A percentile compares a stretch with the other conserved stretches of the same genome.
Evolutionary conservation across 768 basidiomycete species (phyloP).

Genomic region (Nidularia sp.): DNA sequence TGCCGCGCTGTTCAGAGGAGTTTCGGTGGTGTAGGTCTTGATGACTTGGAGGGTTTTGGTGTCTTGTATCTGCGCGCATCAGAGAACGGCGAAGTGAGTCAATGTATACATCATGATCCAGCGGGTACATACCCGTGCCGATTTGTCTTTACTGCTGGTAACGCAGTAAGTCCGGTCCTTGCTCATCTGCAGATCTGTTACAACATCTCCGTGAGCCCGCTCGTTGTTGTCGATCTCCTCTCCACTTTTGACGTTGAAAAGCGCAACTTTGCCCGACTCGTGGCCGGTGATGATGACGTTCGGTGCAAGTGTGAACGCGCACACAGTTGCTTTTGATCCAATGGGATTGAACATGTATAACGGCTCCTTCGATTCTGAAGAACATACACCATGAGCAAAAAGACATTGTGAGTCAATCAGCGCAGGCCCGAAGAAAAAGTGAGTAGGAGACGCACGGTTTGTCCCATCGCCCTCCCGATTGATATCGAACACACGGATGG

Average conservation of each 20-base stretch:
- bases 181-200: constrained; percentile 91
- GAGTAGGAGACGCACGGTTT: constrained; percentile 56
- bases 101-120: too few species aligned
- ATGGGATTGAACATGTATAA: constrained; percentile 78
- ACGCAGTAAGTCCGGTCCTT: constrained; percentile 92
- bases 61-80: constrained; percentile 65
- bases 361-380: constrained; percentile 72
- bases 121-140: constrained; percentile 66
- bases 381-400: neutral
- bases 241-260: constrained; percentile 86
- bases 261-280: constrained; percentile 91
- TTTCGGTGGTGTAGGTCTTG: constrained; percentile 92
- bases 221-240: constrained; percentile 83
- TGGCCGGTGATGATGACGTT: constrained; percentile 89
- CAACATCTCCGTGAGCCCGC: constrained; percentile 79
- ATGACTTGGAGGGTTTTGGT: constrained; percentile 84
- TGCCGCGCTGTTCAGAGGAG: constrained; percentile 91
- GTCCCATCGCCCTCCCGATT: constrained; percentile 80
- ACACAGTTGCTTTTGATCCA: constrained; percentile 96
- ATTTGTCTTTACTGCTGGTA: constrained; percentile 96
- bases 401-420: neutral
- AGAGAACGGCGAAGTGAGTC: neutral
- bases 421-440: neutral
- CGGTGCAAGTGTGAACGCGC: constrained; percentile 79
- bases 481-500: constrained; percentile 87